Base-by-base conservation (phyloP, 2,329 filamentous ascomycete genomes). In the Cladosporium sp. region DNA sequence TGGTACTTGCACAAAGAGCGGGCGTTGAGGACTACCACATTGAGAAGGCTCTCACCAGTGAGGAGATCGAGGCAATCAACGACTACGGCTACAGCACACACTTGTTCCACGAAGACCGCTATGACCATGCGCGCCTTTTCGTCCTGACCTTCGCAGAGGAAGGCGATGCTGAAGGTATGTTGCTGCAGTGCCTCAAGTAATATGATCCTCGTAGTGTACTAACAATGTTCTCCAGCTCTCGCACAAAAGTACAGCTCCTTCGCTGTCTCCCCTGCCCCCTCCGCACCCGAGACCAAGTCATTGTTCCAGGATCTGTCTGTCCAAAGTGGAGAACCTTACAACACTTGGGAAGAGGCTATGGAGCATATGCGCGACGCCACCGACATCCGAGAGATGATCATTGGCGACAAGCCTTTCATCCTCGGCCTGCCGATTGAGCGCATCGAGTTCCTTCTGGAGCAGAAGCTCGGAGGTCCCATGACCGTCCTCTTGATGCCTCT, bases 1-100 rank as follows among this genome's bases (percentile, higher is more conserved):
- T 79, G 53, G 71, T 79, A 45, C 61, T 79, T 54, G 76, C 77
- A 46, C 73, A 77, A 63, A 67, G 75, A 60, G 69, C 77, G 22
- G 76, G 75, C 14, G 66, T 79, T 33, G 74, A 76, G 49, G 69
- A 72, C 50, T 78, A 72, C 64, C 75, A 79, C 58, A 63, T 66
- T 19, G 63, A 75, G 44, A 66, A 71, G 53, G 58, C 71, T 54
- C 58, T 66, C 28, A 67, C 68, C 45, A 67, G 72, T 9, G 67
- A 72, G 9, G 66, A 66, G n/a, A 61, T 79, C 46, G 59, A 69
- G 34, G 69, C 72, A 44, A 70, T 80, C 57, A 77, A 77, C 63
- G 64, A 65, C 32, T 75, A 70, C 59, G 74, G 75, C 35, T 68
- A 60, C 55, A 64, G 63, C 52, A 69, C 69, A 57, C 63, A 65